Evolutionary conservation across 257 asterid genomes (phyloP).

Genomic region (Solanum pinnatisectum): DNA sequence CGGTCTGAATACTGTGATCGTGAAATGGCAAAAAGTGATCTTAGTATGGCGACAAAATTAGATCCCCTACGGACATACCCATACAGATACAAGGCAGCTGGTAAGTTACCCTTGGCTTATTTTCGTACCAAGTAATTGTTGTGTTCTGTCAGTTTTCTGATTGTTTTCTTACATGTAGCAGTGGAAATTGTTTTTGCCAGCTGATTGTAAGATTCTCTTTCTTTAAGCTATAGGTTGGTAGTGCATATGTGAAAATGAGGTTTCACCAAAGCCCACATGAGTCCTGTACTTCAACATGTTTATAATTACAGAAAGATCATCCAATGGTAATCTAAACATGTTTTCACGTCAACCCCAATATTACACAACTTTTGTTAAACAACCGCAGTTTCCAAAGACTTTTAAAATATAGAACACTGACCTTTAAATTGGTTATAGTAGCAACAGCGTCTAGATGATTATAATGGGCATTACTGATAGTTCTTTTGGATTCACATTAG

Average conservation of each 20-base stretch:
- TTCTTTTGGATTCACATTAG: not conserved
- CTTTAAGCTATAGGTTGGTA: not conserved
- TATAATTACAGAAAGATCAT: not conserved
- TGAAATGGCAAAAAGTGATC: constrained; percentile 87
- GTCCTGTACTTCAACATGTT: not conserved
- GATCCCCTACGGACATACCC: constrained; percentile 95
- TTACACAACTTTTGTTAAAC: not conserved
- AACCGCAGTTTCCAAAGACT: not conserved
- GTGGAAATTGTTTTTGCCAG: not conserved
- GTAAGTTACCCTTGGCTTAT: constrained; percentile 23
- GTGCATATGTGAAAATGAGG: not conserved
- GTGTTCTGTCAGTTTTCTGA: not conserved
- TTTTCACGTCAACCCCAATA: not conserved
- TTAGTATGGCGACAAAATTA: constrained; percentile 63
- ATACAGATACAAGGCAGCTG: constrained; percentile 87
- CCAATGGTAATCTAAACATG: not conserved
- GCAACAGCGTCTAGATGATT: not conserved
- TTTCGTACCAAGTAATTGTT: not conserved
- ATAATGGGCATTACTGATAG: not conserved
- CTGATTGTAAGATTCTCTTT: not conserved
- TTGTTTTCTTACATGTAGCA: not conserved
- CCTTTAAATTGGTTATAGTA: not conserved
- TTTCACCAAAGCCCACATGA: not conserved
- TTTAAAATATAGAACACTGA: not conserved
- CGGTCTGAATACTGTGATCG: constrained; percentile 89